A percentile compares a stretch with the other conserved stretches of the same genome.
Conservation (phyloP, 2,329 filamentous ascomycete species). For the Penicillium sp. region DNA sequence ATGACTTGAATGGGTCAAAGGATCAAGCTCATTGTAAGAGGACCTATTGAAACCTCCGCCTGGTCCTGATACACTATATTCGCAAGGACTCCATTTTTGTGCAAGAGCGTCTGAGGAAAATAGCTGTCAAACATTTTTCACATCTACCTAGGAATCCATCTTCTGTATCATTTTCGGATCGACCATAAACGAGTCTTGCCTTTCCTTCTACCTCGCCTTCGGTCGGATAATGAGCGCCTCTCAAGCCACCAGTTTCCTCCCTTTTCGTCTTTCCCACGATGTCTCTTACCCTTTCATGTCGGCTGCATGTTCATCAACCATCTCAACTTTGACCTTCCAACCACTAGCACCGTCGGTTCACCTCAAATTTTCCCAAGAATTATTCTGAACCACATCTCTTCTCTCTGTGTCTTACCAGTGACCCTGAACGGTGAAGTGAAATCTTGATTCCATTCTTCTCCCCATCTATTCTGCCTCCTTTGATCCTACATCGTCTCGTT, state of each 20-base stretch:
- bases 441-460: too few species aligned
- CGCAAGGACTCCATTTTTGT: neutral
- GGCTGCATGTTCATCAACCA: too few species aligned
- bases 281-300: neutral
- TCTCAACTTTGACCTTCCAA: too few species aligned
- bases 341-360: too few species aligned
- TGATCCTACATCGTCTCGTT: too few species aligned
- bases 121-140: neutral
- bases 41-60: neutral
- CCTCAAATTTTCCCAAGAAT: too few species aligned
- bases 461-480: too few species aligned
- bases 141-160: neutral
- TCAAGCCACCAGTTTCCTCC: neutral
- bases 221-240: neutral
- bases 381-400: too few species aligned
- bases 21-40: neutral
- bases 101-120: neutral
- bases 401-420: too few species aligned
- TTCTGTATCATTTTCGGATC: neutral
- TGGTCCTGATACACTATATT: neutral
- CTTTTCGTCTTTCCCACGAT: neutral
- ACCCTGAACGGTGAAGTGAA: too few species aligned
- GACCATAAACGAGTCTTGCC: neutral
- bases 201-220: neutral
- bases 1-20: too few species aligned